A percentile compares a stretch with the other conserved stretches of the same genome.
phyloP scores from a whole-genome alignment of 192 early-diverging fungal species.

The Mortierella alpina region DNA sequence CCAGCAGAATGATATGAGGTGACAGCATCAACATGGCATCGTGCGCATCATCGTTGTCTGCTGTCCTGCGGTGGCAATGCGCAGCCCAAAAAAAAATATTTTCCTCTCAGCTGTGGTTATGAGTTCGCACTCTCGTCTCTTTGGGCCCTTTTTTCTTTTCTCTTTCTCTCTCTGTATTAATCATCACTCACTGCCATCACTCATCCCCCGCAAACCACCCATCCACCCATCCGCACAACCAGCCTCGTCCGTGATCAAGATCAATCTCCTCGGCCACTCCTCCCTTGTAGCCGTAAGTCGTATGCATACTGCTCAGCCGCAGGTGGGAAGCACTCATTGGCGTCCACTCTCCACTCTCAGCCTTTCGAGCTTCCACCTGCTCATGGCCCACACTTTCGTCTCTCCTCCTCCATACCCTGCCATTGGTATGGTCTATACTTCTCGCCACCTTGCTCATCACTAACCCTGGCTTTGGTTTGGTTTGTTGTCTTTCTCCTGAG shows the following conservation, averaged over 20 bases:
- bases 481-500: background rate
- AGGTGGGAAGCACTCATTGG: no score
- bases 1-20: no score
- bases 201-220: no score
- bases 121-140: background rate
- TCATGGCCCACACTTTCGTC: background rate
- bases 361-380: background rate
- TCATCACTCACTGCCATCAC: background rate
- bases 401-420: background rate
- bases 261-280: background rate
- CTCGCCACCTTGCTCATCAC: background rate
- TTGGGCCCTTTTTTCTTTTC: background rate
- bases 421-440: background rate
- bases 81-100: no score
- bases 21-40: no score
- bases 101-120: no score
- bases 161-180: background rate
- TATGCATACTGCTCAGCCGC: background rate
- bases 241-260: background rate
- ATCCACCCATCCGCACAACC: background rate
- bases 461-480: background rate
- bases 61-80: no score
- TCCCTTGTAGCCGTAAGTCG: background rate
- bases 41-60: no score
- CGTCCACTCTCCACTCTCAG: background rate